These are phyloP conservation scores for Pseudogymnoascus sp. DNA, from an alignment of 2,329 filamentous ascomycete species.

Conservation along the genomic window DNA sequence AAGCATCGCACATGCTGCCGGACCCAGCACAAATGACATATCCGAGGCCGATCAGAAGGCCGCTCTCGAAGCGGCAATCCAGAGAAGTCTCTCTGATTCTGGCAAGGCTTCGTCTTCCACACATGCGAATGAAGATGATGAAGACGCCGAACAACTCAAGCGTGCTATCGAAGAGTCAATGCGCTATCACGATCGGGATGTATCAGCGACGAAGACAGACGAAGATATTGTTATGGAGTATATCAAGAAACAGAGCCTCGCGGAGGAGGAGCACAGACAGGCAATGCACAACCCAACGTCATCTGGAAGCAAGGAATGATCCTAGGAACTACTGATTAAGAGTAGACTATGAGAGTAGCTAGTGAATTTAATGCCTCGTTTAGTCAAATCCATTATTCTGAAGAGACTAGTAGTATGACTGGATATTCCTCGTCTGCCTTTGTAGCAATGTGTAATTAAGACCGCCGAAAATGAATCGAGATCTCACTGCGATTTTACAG, in stretches of 20 bases:
- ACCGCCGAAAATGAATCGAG: not conserved
- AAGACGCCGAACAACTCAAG: conserved; percentile 34
- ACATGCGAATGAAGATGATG: conserved; percentile 19
- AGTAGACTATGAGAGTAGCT: not conserved
- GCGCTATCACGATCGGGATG: conserved; percentile 24
- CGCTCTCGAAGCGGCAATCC: conserved; percentile 48
- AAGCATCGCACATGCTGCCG: conserved; percentile 38
- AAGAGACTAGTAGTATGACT: not conserved
- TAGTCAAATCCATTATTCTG: not conserved
- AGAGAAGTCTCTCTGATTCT: conserved; percentile 38
- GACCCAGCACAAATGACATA: conserved; percentile 12
- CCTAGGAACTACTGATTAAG: not conserved
- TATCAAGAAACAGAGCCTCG: conserved; percentile 67
- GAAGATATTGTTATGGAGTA: conserved; percentile 71
- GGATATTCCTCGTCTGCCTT: not conserved
- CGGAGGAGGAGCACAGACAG: conserved; percentile 50
- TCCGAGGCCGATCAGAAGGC: conserved; percentile 50
- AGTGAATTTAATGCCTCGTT: not conserved
- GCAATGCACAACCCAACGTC: not conserved
- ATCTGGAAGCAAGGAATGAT: not conserved
- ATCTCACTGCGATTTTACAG: not conserved
- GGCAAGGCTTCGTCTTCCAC: conserved; percentile 12
- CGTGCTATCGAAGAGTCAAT: conserved; percentile 36
- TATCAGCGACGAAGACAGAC: conserved; percentile 43
- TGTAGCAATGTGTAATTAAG: not conserved